A percentile compares a stretch with the other conserved stretches of the same genome.
These are phyloP conservation scores for Beauveria rudraprayagi DNA, from an alignment of 2,329 filamentous ascomycete genomes.

Conservation along the genomic window DNA sequence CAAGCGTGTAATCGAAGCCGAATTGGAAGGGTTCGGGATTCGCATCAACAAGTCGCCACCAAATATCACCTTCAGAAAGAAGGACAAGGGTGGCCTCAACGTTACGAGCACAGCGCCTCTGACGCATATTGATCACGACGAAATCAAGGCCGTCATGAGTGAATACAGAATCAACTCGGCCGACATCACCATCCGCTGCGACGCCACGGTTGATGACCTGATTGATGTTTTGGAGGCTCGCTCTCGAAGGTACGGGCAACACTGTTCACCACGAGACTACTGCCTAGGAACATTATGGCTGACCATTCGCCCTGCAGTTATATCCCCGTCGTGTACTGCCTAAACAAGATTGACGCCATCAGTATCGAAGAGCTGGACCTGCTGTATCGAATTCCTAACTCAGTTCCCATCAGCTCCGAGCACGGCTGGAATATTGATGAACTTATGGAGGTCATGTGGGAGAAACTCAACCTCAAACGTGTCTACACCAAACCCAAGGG, in stretches of 20 bases:
- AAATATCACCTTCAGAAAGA: constrained; percentile 99
- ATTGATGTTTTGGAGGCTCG: constrained; percentile 95
- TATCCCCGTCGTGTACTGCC: constrained; percentile 96
- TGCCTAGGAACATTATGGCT: not conserved
- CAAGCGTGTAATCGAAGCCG: constrained; percentile 89
- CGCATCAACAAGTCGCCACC: constrained; percentile 94
- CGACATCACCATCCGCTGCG: constrained; percentile 95
- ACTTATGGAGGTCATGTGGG: constrained; percentile 96
- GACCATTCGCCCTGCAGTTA: constrained; percentile 48
- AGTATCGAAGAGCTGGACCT: constrained; percentile 96
- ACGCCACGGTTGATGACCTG: constrained; percentile 93
- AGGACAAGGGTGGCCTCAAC: constrained; percentile 94
- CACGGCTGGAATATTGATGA: constrained; percentile 98
- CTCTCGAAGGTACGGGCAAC: constrained; percentile 48
- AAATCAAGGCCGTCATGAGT: constrained; percentile 96
- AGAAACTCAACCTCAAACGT: constrained; percentile 81
- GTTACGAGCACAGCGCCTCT: constrained; percentile 93
- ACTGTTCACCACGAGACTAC: constrained; percentile 5
- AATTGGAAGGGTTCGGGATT: constrained; percentile 95
- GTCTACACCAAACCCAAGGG: constrained; percentile 99
- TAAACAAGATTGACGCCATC: constrained; percentile 99
- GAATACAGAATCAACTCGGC: constrained; percentile 96
- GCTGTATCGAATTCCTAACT: constrained; percentile 92
- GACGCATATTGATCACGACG: constrained; percentile 86
- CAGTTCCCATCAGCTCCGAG: constrained; percentile 94